Base-by-base conservation (phyloP, 306 rosid species). In the Calophaca sinica region DNA sequence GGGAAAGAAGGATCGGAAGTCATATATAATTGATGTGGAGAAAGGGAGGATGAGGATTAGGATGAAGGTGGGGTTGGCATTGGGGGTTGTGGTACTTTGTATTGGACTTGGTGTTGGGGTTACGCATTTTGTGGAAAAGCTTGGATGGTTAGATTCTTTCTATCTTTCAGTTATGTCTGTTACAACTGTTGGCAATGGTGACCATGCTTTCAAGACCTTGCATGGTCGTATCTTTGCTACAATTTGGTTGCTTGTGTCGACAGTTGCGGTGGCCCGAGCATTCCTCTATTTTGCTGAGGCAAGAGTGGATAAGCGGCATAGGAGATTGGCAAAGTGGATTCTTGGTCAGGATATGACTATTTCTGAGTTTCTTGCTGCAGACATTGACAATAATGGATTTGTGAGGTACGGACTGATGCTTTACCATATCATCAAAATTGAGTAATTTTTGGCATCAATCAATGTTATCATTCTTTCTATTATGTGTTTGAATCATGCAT, bases 31-130 rank as follows among this genome's bases (percentile, higher is more conserved):
- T 69, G 99, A 94, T 85, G 88, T 86, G 54, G 92, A 94, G 88
- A 94, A 94, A 77, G 99, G 99, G 75, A 90, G 99, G 80, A 94
- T 94, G 97, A 88, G 99, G 83, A 94, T 94, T 78, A 86, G 97
- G 80, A 80, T 94, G 99, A 92, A 94, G 86, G 99, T 94, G 76
- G 97, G 81, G 2, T 70, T 94, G 88, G 98, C 98, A 9, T 80
- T 91, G 64, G 94, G 90, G 59, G 97, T 94, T 70, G 97, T 94
- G 65, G 89, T 94, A 31, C 85, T 91, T 54, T 94, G 98, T 83
- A 88, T 88, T 73, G 96, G 96, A n/a, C 8, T 92, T 31, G 99
- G 99, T 14, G 92, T 83, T 2, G 52, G 51, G 54, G 88, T 92
- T 42, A 81, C 92, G 97, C 99, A 92, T 85, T 94, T 78, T 82